These are phyloP conservation scores for Didymella sp. DNA, from an alignment of 2,329 filamentous ascomycete species.

Conservation along the genomic window DNA sequence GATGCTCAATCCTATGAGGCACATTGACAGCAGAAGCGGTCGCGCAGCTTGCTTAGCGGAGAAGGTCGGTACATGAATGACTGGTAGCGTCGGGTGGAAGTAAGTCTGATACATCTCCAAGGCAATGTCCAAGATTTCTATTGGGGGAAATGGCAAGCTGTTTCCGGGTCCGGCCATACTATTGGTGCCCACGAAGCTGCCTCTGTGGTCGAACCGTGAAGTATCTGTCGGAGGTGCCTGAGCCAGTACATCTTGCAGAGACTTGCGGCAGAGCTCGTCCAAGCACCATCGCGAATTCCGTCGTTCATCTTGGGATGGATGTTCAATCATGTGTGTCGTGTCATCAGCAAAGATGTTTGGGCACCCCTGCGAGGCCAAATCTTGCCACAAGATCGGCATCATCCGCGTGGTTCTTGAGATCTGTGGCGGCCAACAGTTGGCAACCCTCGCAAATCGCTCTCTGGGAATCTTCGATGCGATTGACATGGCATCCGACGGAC, in stretches of 20 bases:
- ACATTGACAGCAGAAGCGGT: constrained; percentile 60
- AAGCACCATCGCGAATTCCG: constrained; percentile 48
- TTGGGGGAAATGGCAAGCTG: constrained; percentile 54
- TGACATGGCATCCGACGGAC: constrained; percentile 46
- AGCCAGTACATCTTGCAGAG: constrained; percentile 45
- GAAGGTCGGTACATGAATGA: constrained; percentile 62
- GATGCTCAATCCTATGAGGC: constrained; percentile 60
- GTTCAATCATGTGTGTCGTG: not conserved
- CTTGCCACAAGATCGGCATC: constrained; percentile 48
- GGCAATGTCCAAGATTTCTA: constrained; percentile 62
- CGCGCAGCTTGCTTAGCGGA: constrained; percentile 57
- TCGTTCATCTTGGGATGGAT: constrained; percentile 6
- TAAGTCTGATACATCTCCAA: constrained; percentile 62
- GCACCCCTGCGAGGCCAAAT: constrained; percentile 38
- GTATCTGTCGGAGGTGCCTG: constrained; percentile 33
- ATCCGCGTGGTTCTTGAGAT: constrained; percentile 41
- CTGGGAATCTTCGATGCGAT: constrained; percentile 49
- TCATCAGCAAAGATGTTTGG: constrained; percentile 47
- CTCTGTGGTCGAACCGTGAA: constrained; percentile 36
- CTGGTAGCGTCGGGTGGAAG: constrained; percentile 61
- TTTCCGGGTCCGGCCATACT: constrained; percentile 40
- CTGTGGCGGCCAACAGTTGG: constrained; percentile 49
- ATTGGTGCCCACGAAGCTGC: constrained; percentile 43
- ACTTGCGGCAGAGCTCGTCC: constrained; percentile 50
- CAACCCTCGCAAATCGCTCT: constrained; percentile 49